Evolutionary conservation across 164 flowering plant genomes (phyloP).

Genomic region (Macadamia integrifolia): DNA sequence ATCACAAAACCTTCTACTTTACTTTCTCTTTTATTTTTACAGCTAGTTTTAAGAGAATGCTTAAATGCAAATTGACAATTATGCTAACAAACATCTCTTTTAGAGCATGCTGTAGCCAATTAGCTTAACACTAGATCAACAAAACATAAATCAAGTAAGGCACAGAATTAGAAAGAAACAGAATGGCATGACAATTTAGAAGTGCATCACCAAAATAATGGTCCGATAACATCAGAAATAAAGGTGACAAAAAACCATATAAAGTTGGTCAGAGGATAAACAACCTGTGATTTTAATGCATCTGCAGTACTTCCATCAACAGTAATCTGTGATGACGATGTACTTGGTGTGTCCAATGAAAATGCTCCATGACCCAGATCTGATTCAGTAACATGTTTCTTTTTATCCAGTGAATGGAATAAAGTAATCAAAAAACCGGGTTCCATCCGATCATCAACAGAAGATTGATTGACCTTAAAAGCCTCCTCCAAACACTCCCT

Average conservation of each 20-base stretch:
- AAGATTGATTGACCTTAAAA: constrained; percentile 46
- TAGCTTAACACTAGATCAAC: not conserved
- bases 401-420: constrained; percentile 42
- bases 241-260: not conserved
- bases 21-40: too few relatives aligned
- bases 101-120: not conserved
- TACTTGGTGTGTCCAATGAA: constrained; percentile 31
- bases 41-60: too few relatives aligned
- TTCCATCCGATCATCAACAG: constrained; percentile 23
- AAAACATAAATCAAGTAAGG: not conserved
- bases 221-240: not conserved
- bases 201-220: not conserved
- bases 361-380: constrained; percentile 13
- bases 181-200: too few relatives aligned
- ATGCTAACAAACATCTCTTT: not conserved
- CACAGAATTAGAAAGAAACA: not conserved
- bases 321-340: constrained; percentile 21
- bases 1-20: too few relatives aligned
- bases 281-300: constrained; percentile 24
- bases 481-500: constrained; percentile 65
- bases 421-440: constrained; percentile 49
- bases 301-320: constrained; percentile 20
- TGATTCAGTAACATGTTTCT: constrained; percentile 12
- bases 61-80: not conserved
- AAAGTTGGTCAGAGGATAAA: constrained; percentile 1